Evolutionary conservation across 306 rosid genomes (phyloP).

Genomic region (Ochetophila trinervis): DNA sequence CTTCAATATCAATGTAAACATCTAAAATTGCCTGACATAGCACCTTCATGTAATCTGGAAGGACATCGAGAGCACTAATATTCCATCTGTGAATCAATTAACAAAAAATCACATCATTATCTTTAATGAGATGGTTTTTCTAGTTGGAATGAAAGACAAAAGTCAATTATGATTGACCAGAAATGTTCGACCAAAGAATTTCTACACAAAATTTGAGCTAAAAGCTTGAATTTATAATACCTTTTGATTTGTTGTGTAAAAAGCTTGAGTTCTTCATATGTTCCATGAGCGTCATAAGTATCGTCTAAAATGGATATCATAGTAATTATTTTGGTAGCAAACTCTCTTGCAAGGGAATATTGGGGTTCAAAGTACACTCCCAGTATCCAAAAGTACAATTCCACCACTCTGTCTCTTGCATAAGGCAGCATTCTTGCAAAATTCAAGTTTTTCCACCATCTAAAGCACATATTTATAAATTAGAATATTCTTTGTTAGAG

Average conservation of each 20-base stretch:
- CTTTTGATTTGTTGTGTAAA: too few relatives aligned
- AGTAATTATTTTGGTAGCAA: constrained; percentile 13
- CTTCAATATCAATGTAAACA: constrained; percentile 24
- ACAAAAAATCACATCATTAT: neutral
- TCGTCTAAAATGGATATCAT: constrained; percentile 37
- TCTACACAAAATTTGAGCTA: neutral
- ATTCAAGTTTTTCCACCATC: constrained; percentile 55
- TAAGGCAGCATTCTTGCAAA: constrained; percentile 23
- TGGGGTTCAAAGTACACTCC: constrained; percentile 34
- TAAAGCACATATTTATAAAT: neutral
- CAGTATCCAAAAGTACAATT: constrained; percentile 41
- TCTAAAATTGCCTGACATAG: constrained; percentile 7
- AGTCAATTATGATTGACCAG: too few relatives aligned
- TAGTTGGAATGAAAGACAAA: too few relatives aligned
- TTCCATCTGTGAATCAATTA: constrained; percentile 31
- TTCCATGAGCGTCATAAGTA: constrained; percentile 47
- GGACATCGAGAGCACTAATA: constrained; percentile 1
- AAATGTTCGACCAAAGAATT: too few relatives aligned
- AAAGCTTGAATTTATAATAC: constrained; percentile 10
- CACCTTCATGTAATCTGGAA: constrained; percentile 31
- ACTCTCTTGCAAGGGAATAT: constrained; percentile 26
- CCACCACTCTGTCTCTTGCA: constrained; percentile 47
- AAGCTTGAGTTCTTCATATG: constrained; percentile 48
- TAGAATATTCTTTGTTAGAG: too few relatives aligned
- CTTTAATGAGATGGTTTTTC: neutral